Evolutionary conservation across 257 asterid species (phyloP), one percentile per base, ranked within the genome.

Genomic region (Handroanthus guayacan): DNA sequence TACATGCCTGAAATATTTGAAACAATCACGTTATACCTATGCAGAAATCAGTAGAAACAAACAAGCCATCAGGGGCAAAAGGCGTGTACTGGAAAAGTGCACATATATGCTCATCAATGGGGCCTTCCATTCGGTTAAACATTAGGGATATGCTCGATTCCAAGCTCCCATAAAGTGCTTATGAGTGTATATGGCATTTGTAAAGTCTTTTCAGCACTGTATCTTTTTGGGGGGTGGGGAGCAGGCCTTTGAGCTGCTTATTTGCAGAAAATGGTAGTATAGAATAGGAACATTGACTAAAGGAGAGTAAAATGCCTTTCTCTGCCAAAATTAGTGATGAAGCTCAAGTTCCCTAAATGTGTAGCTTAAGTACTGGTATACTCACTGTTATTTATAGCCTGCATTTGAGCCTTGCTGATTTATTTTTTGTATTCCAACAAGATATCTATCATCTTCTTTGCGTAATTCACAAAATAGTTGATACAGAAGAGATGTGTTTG

Each of bases 51-150:
- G 90, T 95, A 43, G 99, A 95, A 82, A 38, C 97, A 72, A 95
- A 95, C 97, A 92, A 80, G 85, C 99, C 98, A 76, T 57, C 93
- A 0, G 99, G 97, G 47, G 99, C 97, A 14, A 95, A 88, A 82
- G 98, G 98, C 3, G 89, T 89, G 57, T 95, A 92, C 88, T 93
- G 99, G 98, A 95, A 86, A 83, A 95, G 94, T 67, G 99, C 97
- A 16, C 94, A 91, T 55, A 81, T 95, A 73, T 95, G 99, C 80
- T 88, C 99, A 3, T 92, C 98, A 0, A 93, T 95, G 98, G 99
- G 98, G 77, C 99, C 99, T 41, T 95, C 99, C 11, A 86, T 95
- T 80, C 88, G 94, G 81, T 86, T 95, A 82, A 95, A 87, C 79
- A 83, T 87, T 44, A 88, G 82, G 83, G 98, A 91, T 34, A 86